Percentiles rank a stretch among this genome's conserved stretches.
Conservation (phyloP, 345 rosid genomes). For the Mallotus nudiflorus region DNA sequence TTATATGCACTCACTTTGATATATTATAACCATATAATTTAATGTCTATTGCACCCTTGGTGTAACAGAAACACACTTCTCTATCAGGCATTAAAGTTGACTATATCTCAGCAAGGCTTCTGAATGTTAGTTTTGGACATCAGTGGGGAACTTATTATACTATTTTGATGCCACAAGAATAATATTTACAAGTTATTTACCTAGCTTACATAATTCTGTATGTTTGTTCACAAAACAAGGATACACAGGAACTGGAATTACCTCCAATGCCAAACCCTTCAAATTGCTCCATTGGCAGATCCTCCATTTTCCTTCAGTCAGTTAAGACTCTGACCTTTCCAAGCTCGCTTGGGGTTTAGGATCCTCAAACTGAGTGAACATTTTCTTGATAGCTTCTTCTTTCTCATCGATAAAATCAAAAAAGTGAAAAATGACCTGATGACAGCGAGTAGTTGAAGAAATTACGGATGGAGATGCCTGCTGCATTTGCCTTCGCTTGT, state of each 20-base stretch:
- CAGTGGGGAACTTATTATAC: too few relatives aligned
- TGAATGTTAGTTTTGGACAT: too few relatives aligned
- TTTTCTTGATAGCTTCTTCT: conserved; percentile 76
- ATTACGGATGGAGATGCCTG: conserved; percentile 16
- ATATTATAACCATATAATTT: too few relatives aligned
- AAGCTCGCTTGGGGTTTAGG: conserved; percentile 31
- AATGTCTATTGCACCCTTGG: too few relatives aligned
- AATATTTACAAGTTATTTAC: neutral
- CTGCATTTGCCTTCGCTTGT: conserved; percentile 44
- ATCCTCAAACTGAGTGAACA: conserved; percentile 45
- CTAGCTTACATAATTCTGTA: neutral
- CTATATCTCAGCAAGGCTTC: too few relatives aligned
- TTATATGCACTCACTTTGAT: too few relatives aligned
- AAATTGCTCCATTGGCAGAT: neutral
- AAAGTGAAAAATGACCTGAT: conserved; percentile 48
- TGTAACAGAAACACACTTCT: too few relatives aligned
- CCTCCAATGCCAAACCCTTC: neutral
- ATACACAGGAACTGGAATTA: neutral
- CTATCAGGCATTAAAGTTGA: too few relatives aligned
- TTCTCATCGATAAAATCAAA: conserved; percentile 74
- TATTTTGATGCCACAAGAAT: neutral
- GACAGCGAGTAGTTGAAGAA: conserved; percentile 32
- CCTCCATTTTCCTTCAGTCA: conserved; percentile 6
- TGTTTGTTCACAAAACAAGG: neutral
- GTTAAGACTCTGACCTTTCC: conserved; percentile 9